phyloP scores from a whole-genome alignment of 257 asterid species.

The Dorcoceras hygrometricum region DNA sequence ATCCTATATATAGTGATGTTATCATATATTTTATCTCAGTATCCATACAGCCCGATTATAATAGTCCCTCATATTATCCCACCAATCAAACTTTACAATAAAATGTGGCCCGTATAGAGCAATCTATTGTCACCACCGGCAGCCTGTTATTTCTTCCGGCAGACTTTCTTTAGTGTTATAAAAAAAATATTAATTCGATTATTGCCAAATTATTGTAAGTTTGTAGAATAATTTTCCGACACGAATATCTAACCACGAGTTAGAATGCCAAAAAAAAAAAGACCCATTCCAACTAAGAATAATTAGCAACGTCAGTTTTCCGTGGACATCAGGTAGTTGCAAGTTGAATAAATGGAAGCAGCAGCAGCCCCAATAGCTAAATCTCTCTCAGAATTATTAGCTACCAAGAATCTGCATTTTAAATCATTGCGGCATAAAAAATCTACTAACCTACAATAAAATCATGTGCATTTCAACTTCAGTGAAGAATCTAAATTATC shows the following conservation, averaged over 20 bases:
- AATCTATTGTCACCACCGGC: too few species aligned
- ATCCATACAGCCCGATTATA: too few species aligned
- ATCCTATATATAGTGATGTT: too few species aligned
- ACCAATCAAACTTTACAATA: too few species aligned
- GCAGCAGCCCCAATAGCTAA: constrained; percentile 26
- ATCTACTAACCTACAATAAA: background rate
- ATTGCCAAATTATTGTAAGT: background rate
- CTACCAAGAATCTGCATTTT: constrained; percentile 12
- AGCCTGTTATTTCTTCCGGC: background rate
- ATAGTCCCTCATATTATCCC: too few species aligned
- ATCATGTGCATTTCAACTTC: background rate
- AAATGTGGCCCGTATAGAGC: too few species aligned
- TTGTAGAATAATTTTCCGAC: background rate
- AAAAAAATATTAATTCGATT: background rate
- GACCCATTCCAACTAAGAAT: background rate
- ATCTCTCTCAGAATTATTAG: constrained; percentile 16
- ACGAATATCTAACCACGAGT: background rate
- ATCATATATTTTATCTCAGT: too few species aligned
- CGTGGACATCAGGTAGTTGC: constrained; percentile 23
- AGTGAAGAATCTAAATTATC: background rate
- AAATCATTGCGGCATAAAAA: background rate
- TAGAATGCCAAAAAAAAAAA: background rate
- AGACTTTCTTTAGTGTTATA: background rate
- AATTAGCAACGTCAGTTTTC: constrained; percentile 7
- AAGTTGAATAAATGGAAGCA: constrained; percentile 27